Base-by-base conservation (phyloP, 192 early-diverging fungal genomes). In the Linnemannia hyalina region DNA sequence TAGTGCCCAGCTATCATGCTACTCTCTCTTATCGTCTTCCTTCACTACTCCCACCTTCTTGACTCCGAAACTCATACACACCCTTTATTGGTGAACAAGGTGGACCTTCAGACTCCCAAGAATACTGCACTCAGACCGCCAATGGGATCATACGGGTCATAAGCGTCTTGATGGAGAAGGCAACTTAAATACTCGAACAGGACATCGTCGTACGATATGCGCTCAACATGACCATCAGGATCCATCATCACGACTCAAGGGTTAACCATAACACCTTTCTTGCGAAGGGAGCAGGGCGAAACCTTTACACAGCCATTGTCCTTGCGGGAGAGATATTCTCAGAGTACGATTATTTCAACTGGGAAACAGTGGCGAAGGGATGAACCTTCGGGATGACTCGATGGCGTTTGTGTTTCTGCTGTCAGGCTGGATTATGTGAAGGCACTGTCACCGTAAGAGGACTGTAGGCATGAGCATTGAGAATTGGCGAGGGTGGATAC, bases 1-100 rank as follows among this genome's bases (percentile, higher is more conserved):
- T 1, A 49, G 83, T 36, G 79, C 83, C 2, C 79, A 81, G 35
- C 40, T 86, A 1, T 41, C 80, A 4, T 86, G 83, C n/a, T 81
- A 80, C 60, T 78, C 83, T 78, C 83, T 22, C 71, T 86, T 23
- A 86, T 86, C 65, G 78, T 86, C 42, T 69, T 86, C 10, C 65
- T 86, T 20, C 83, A 86, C 40, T 75, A 86, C 22, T 79, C 83
- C 20, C 77, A 86, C 41, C 29, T 86, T 10, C 78, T 78, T 29
- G 80, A 85, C 40, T 78, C 83, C 35, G 68, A 77, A 54, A 80
- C 63, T 60, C 78, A 13, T 78, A 86, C 44, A 74, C 78, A 0
- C 80, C 80, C 23, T 69, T 72, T 32, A 42, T 68, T 16, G 70
- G 75, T 9, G 22, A 69, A 42, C 65, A 49, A 40, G 78, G 75